phyloP scores from a whole-genome alignment of 345 rosid genomes.

The Theobroma cacao region DNA sequence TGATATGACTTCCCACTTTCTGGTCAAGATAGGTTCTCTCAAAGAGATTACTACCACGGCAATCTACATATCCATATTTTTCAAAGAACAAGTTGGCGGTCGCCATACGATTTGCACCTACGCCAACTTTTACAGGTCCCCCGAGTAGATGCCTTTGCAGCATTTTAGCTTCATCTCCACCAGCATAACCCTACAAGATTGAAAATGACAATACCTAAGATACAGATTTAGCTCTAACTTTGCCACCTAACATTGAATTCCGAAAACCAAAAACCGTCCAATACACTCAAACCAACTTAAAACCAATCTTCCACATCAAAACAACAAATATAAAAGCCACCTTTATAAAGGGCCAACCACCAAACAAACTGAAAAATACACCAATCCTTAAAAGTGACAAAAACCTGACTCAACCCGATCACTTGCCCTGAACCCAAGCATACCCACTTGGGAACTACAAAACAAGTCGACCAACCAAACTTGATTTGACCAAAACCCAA shows the following conservation, averaged over 20 bases:
- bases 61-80: constrained; percentile 52
- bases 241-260: not conserved
- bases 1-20: constrained; percentile 13
- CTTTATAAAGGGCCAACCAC: not conserved
- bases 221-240: not conserved
- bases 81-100: constrained; percentile 48
- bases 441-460: too few relatives aligned
- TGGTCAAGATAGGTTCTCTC: constrained; percentile 18
- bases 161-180: constrained; percentile 92
- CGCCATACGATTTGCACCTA: constrained; percentile 70
- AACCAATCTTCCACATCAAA: not conserved
- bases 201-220: not conserved
- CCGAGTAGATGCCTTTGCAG: constrained; percentile 60
- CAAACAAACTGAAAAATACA: not conserved
- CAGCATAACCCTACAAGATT: constrained; percentile 67
- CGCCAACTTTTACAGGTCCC: constrained; percentile 48
- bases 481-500: not conserved
- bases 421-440: too few relatives aligned
- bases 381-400: not conserved
- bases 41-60: constrained; percentile 6
- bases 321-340: not conserved
- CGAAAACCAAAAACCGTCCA: not conserved
- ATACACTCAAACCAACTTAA: not conserved
- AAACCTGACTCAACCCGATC: not conserved
- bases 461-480: not conserved